Evolutionary conservation across 1,139 yeast species (phyloP).

Genomic region (Hansenula anomala): DNA sequence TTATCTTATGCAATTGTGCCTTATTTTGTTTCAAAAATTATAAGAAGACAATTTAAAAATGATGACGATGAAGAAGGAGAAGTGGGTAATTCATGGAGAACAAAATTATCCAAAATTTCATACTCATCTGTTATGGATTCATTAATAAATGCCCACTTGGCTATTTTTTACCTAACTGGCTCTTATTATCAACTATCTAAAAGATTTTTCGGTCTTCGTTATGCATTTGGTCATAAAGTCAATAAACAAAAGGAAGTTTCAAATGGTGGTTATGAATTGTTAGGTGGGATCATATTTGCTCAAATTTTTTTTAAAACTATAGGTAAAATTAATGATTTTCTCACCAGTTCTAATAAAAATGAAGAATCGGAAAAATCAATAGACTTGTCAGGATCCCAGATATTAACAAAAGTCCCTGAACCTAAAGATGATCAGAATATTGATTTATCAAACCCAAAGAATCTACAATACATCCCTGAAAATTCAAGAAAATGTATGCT

Average conservation of each 20-base stretch:
- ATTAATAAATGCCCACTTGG: slow-evolving; percentile 64
- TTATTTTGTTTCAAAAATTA: slow-evolving; percentile 35
- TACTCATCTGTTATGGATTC: slow-evolving; percentile 46
- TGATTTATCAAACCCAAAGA: slow-evolving; percentile 51
- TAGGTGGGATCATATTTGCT: slow-evolving; percentile 65
- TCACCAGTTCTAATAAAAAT: background rate
- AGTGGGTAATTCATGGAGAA: slow-evolving; percentile 19
- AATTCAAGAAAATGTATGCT: slow-evolving; percentile 74
- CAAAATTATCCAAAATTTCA: slow-evolving; percentile 12
- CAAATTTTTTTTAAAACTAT: slow-evolving; percentile 49
- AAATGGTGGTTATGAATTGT: slow-evolving; percentile 66
- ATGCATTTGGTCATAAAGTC: slow-evolving; percentile 64
- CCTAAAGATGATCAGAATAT: slow-evolving; percentile 22
- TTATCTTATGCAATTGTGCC: slow-evolving; percentile 55
- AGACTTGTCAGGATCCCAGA: slow-evolving; percentile 14
- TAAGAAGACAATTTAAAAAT: slow-evolving; percentile 13
- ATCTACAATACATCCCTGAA: slow-evolving; percentile 67
- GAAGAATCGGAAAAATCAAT: background rate
- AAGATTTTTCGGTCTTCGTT: slow-evolving; percentile 73
- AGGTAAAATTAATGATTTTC: slow-evolving; percentile 8
- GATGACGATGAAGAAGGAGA: slow-evolving; percentile 18
- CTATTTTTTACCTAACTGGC: slow-evolving; percentile 78
- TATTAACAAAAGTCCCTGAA: slow-evolving; percentile 1
- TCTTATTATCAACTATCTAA: slow-evolving; percentile 74
- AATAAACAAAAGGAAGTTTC: slow-evolving; percentile 35